Conservation (phyloP, 2,329 filamentous ascomycete species). For the Trichoderma sp. region DNA sequence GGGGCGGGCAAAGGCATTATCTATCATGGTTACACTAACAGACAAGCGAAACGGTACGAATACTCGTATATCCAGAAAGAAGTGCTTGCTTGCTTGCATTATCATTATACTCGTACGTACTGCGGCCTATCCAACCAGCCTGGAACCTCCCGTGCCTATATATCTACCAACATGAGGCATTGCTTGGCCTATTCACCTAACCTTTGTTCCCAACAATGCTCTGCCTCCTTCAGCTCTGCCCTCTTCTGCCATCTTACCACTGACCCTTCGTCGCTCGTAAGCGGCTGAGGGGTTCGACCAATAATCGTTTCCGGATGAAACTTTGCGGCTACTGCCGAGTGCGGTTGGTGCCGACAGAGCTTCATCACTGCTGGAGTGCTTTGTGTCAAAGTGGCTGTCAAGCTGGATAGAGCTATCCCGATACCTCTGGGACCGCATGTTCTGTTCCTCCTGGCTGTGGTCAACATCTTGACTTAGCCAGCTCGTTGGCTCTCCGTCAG, state of each 20-base stretch:
- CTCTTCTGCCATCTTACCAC: slow-evolving; percentile 73
- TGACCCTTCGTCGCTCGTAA: slow-evolving; percentile 61
- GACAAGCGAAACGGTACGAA: not conserved
- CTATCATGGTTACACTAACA: not conserved
- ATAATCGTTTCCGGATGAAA: slow-evolving; percentile 62
- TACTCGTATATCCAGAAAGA: not conserved
- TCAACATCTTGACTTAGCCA: slow-evolving; percentile 47
- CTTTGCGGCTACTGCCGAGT: slow-evolving; percentile 52
- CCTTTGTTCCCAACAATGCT: not conserved
- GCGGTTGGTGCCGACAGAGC: slow-evolving; percentile 56
- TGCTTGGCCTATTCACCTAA: not conserved
- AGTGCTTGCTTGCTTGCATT: not conserved
- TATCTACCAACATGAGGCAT: not conserved
- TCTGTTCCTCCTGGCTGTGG: slow-evolving; percentile 38
- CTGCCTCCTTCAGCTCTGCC: slow-evolving; percentile 48
- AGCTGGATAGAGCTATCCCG: slow-evolving; percentile 52
- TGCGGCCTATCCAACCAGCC: not conserved
- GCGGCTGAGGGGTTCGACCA: slow-evolving; percentile 35
- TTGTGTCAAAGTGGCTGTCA: slow-evolving; percentile 52
- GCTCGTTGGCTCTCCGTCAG: slow-evolving; percentile 47
- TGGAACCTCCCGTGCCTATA: not conserved
- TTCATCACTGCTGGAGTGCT: slow-evolving; percentile 61
- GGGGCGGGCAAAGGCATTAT: not conserved
- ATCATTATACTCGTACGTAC: not conserved
- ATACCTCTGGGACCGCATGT: slow-evolving; percentile 25